A percentile compares a stretch with the other conserved stretches of the same genome.
These are phyloP conservation scores for Ophiosphaerella korrae DNA, from an alignment of 2,329 filamentous ascomycete genomes.

Conservation along the genomic window DNA sequence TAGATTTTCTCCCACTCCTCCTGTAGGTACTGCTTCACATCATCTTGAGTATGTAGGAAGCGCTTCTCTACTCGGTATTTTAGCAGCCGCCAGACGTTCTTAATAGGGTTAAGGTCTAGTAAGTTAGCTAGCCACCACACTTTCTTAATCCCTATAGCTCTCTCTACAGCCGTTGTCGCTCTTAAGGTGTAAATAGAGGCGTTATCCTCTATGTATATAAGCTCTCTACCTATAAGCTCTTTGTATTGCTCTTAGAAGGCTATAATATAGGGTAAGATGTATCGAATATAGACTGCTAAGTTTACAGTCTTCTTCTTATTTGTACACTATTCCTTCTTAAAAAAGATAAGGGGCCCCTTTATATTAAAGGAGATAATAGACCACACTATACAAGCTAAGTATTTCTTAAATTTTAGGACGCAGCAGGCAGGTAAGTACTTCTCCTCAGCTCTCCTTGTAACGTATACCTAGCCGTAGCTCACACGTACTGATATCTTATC, in stretches of 20 bases:
- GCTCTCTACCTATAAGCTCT: too few species aligned
- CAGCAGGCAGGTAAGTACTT: not conserved
- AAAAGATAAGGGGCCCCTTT: constrained; percentile 8
- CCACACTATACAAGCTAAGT: constrained; percentile 6
- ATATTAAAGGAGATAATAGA: constrained; percentile 2
- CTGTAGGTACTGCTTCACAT: constrained; percentile 4
- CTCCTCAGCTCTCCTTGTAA: constrained; percentile 6
- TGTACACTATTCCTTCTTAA: constrained; percentile 7
- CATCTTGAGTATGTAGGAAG: constrained; percentile 3
- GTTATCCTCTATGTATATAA: constrained; percentile 1
- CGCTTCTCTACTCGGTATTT: constrained; percentile 5
- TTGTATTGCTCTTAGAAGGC: too few species aligned
- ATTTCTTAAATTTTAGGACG: too few species aligned
- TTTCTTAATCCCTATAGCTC: not conserved
- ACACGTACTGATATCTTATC: constrained; percentile 3
- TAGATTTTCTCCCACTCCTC: constrained; percentile 11
- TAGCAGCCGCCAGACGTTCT: constrained; percentile 8
- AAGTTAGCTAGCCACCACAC: constrained; percentile 4
- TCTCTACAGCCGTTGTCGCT: not conserved
- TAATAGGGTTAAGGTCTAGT: not conserved
- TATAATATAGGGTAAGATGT: not conserved
- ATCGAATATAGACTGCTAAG: constrained; percentile 1
- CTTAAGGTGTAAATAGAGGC: constrained; percentile 1
- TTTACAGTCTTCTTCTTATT: constrained; percentile 1
- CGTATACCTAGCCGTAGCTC: constrained; percentile 3